Base-by-base conservation (phyloP, 2,329 filamentous ascomycete genomes). In the Aspergillus fumigatiaffinis region DNA sequence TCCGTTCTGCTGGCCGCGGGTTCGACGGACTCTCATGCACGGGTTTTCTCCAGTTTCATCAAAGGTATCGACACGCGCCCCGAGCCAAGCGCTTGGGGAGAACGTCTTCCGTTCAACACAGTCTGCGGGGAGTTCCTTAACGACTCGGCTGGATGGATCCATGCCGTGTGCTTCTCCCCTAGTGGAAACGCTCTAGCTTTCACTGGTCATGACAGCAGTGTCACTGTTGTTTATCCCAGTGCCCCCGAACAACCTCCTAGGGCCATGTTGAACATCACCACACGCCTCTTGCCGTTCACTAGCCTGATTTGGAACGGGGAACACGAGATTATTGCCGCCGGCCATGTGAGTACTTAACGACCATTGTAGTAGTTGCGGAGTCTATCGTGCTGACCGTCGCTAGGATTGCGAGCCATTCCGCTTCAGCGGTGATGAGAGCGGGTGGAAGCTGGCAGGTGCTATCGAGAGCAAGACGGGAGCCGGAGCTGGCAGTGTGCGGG, bases 71-170 rank as follows among this genome's bases (percentile, higher is more conserved):
- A 99, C 74, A 82, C 85, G 64, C 85, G 91, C 48, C 94, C 94
- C 1, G 89, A 94, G 66, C 87, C 92, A 7, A 89, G 87, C 61
- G 90, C 88, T 9, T 99, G 94, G 94, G 94, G 94, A 58, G 94
- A 99, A 80, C 83, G 93, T 51, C 80, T 99, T 60, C 94, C 94
- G 6, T 99, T 99, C 82, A 97, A 97, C 79, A 99, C 94, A 3
- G 92, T 99, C 52, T 99, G 94, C 70, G 94, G 94, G 70, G 94
- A 99, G 77, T 99, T 86, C 72, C 75, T 97, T 67, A 99, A 99
- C 76, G 93, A 94, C 76, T 95, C 92, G 1, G 94, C 94, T 28
- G 94, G 94, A 20, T 99, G 94, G 94, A 87, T 99, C 3, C 94
- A 97, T 78, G 88, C 90, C 32, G 91, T 96, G 14, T 88, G 89